Conservation (phyloP, 768 basidiomycete genomes). For the Suillus brevipes region DNA sequence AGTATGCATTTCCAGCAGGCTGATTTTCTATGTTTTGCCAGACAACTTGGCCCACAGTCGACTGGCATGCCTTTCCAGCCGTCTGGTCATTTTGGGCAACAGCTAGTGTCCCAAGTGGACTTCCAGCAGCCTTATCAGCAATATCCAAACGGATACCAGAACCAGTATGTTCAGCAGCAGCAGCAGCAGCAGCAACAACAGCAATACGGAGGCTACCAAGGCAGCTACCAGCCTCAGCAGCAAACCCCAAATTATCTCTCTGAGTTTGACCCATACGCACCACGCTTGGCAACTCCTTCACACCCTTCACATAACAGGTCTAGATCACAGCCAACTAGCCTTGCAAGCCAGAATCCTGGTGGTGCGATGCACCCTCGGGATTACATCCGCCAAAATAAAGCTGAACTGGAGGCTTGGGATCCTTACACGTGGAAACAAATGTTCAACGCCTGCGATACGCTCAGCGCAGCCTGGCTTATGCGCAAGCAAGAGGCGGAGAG, state of each 20-base stretch:
- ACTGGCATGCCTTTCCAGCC: conserved; percentile 46
- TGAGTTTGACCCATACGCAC: conserved; percentile 44
- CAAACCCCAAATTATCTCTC: conserved; percentile 28
- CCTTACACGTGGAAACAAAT: conserved; percentile 70
- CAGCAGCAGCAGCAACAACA: conserved; percentile 13
- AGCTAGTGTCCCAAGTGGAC: conserved; percentile 37
- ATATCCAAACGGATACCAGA: conserved; percentile 27
- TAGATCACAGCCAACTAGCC: background rate
- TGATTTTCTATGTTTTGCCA: conserved; percentile 11
- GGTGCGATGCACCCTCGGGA: conserved; percentile 62
- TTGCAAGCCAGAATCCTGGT: conserved; percentile 24
- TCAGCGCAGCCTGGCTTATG: conserved; percentile 65
- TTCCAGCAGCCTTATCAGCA: conserved; percentile 17
- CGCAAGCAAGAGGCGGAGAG: conserved; percentile 57
- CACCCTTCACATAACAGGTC: conserved; percentile 13
- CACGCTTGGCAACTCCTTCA: conserved; percentile 19
- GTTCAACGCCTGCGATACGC: conserved; percentile 56
- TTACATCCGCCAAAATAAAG: conserved; percentile 63
- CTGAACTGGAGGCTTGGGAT: conserved; percentile 73
- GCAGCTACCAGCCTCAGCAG: conserved; percentile 25
- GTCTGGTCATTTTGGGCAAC: conserved; percentile 57
- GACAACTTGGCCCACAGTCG: conserved; percentile 32
- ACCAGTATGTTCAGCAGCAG: conserved; percentile 19
- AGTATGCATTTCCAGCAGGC: conserved; percentile 10
- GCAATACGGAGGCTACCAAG: conserved; percentile 31